phyloP scores from a whole-genome alignment of 257 asterid species.

The Salvia miltiorrhiza region DNA sequence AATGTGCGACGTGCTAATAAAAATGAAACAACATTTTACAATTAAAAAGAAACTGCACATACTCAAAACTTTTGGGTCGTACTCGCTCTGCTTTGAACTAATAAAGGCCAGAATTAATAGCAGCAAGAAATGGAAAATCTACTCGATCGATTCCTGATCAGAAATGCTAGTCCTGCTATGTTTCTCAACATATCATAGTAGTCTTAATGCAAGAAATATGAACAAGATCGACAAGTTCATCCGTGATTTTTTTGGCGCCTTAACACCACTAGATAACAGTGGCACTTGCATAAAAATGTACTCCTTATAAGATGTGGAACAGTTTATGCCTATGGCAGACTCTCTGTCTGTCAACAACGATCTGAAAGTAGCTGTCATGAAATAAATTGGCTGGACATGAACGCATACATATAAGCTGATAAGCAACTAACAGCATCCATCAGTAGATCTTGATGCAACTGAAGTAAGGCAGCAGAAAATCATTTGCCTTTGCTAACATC shows the following conservation, averaged over 20 bases:
- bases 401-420: not conserved
- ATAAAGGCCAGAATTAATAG: not conserved
- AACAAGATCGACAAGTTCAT: not conserved
- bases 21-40: not conserved
- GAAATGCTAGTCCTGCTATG: not conserved
- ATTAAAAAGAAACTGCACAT: not conserved
- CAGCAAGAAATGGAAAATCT: not conserved
- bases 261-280: not conserved
- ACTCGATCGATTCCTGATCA: not conserved
- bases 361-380: not conserved
- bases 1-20: not conserved
- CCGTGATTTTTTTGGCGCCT: not conserved
- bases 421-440: not conserved
- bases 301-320: too few species aligned
- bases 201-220: not conserved
- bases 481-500: conserved; percentile 61
- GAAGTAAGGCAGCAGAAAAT: not conserved
- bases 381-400: not conserved
- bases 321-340: not conserved
- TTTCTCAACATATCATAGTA: not conserved
- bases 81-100: too few species aligned
- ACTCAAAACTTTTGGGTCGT: too few species aligned
- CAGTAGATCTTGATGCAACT: not conserved
- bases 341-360: not conserved
- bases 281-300: too few species aligned